phyloP scores from a whole-genome alignment of 805 yeast species.

The Candida pini region DNA sequence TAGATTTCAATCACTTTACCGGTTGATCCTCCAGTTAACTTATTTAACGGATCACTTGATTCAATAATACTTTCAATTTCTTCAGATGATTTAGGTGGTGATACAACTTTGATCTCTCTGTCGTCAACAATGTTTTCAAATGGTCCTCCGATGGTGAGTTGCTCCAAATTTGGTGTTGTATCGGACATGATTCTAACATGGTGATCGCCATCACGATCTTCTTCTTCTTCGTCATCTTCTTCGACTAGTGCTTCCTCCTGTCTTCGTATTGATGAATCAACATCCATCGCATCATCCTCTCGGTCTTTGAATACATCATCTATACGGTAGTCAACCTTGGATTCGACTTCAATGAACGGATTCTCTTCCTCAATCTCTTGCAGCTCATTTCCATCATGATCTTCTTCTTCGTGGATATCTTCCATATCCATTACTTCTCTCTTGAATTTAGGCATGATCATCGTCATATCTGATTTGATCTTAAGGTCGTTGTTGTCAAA shows the following conservation, averaged over 20 bases:
- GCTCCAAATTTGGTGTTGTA: constrained; percentile 16
- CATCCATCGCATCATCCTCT: constrained; percentile 11
- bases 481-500: constrained; percentile 5
- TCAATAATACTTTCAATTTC: constrained; percentile 16
- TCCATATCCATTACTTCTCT: constrained; percentile 2
- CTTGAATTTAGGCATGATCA: constrained; percentile 29
- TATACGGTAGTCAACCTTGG: constrained; percentile 9
- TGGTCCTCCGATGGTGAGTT: constrained; percentile 11
- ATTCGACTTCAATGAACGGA: no score
- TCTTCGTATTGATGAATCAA: constrained; percentile 5
- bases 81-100: constrained; percentile 8
- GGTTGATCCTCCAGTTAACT: constrained; percentile 14
- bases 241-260: not conserved
- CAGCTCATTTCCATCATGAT: not conserved
- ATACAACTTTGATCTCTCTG: not conserved
- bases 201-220: not conserved
- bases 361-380: not conserved
- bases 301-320: constrained; percentile 10
- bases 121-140: no score
- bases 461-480: constrained; percentile 32
- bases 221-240: not conserved
- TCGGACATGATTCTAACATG: constrained; percentile 12
- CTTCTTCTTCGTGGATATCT: constrained; percentile 4
- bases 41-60: constrained; percentile 20
- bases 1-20: constrained; percentile 16